Base-by-base conservation (phyloP, 2,329 filamentous ascomycete genomes). In the Scolecobasidium constrictum region DNA sequence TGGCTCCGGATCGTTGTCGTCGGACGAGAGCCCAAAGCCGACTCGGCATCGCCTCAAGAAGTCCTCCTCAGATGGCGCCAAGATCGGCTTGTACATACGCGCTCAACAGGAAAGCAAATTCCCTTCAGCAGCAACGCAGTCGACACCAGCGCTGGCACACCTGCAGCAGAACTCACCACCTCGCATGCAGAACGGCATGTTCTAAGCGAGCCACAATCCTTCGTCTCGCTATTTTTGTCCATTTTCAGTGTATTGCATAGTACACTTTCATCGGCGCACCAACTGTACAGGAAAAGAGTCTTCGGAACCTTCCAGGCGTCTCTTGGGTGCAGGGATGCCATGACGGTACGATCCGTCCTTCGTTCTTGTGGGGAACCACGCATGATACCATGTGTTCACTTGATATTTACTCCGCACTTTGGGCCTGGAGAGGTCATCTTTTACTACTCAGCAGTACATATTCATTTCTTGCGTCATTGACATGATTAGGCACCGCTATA, bases 91-190 rank as follows among this genome's bases (percentile, higher is more conserved):
- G 16, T 28, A 38, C n/a, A 20, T 58, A 64, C 47, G 64, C 60
- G 45, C 49, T 50, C 33, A 62, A 64, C 15, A 62, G 52, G 46
- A 46, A 48, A 15, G 61, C 63, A n/a, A n/a, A n/a, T n/a, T n/a
- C n/a, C n/a, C n/a, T n/a, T n/a, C n/a, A n/a, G 3, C 44, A 51
- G 3, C 48, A 49, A 16, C 33, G 35, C 17, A 41, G 2, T 35
- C 54, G 23, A 53, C 54, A 28, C 40, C 46, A 13, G 31, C 40
- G 5, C 37, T 48, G 12, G 21, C 21, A 13, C 37, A 33, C 11
- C 16, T 37, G 21, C 22, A 44, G 38, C 23, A 43, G 28, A 33
- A n/a, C 33, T 21, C 46, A 12, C 40, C 43, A 13, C 43, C 37
- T 26, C 38, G 28, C 11, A 26, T 40, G 4, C 43, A 48, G 20